phyloP scores from a whole-genome alignment of 202 grass and related monocot species.

The Zizania palustris region DNA sequence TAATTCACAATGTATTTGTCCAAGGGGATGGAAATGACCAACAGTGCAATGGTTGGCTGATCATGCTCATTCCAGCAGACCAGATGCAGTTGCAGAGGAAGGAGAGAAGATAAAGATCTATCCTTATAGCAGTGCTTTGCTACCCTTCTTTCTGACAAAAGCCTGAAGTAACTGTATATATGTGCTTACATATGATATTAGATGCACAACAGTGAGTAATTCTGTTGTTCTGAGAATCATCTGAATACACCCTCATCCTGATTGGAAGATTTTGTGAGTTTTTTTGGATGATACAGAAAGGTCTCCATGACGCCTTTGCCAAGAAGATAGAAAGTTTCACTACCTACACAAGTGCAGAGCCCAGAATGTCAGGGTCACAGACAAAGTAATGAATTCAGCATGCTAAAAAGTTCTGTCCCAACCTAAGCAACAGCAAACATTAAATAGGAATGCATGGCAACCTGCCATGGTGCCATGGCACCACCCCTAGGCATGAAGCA shows the following conservation, averaged over 20 bases:
- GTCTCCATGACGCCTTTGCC: not conserved
- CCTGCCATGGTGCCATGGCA: not conserved
- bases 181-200: too few relatives aligned
- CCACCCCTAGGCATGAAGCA: not conserved
- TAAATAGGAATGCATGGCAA: not conserved
- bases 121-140: too few relatives aligned
- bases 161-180: too few relatives aligned
- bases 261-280: not conserved
- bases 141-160: too few relatives aligned
- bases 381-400: conserved; percentile 30
- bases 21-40: not conserved
- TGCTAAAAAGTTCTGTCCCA: not conserved
- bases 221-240: not conserved
- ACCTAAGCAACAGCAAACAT: conserved; percentile 12
- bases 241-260: not conserved
- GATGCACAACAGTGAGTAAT: too few relatives aligned
- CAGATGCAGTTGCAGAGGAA: not conserved
- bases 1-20: not conserved
- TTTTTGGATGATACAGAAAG: too few relatives aligned
- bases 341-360: not conserved
- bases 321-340: not conserved
- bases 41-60: conserved; percentile 8
- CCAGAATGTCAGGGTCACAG: not conserved
- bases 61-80: not conserved
- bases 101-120: not conserved